Base-by-base conservation (phyloP, 78 protist genomes). In the Tieghemostelium lacteum region DNA sequence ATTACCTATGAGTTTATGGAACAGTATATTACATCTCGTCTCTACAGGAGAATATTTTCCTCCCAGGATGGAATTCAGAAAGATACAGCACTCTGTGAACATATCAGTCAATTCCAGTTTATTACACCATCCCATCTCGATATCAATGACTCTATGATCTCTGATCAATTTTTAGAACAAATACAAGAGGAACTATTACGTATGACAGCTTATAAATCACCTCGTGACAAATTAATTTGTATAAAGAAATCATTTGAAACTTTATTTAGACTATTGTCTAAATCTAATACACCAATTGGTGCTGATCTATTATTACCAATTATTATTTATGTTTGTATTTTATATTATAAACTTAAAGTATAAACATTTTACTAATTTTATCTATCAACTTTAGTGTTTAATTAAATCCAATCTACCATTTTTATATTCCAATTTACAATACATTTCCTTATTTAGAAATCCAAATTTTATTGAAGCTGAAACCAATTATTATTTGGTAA, bases 331-430 rank as follows among this genome's bases (percentile, higher is more conserved):
- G 91, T 83, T 69, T 26, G n/a, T 39, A 19, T 24, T 70, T 31
- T 24, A 10, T 8, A 26, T 50, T 3, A 28, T 19, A 24, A 24
- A 19, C 16, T 29, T 73, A 31, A 31, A n/a, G n/a, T n/a, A n/a
- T 26, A 31, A 24, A 4, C 55, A 37, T 0, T 34, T 37, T 42
- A 42, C 33, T 40, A 42, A 29, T 40, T 39, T 28, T 42, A 2
- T 58, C 31, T 24, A 16, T 65, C 65, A 26, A 31, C 34, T 33
- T 28, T 45, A 83, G 91, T 73, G 74, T 34, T 69, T 83, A 69
- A 83, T 83, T 60, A 83, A 83, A 69, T 83, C 91, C 52, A 83
- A 83, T 69, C 33, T 83, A 70, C 91, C 91, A 83, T 83, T 83
- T n/a, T 52, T 83, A 29, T 69, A 37, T 16, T 83, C 78, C 37